Conservation (phyloP, 495 filamentous ascomycete species). For the Pseudevernia furfuracea region DNA sequence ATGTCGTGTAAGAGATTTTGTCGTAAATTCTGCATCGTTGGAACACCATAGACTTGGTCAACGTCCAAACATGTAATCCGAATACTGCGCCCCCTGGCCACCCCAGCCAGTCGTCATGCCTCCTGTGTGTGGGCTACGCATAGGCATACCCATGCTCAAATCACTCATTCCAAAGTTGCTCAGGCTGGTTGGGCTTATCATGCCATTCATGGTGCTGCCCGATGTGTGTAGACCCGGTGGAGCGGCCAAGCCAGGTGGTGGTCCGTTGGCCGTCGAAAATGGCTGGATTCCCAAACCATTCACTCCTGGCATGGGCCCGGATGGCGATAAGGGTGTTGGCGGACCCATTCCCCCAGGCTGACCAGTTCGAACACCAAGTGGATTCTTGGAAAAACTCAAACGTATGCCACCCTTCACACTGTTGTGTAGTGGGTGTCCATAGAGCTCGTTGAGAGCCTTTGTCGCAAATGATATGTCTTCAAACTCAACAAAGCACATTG, state of each 20-base stretch:
- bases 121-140: conserved; percentile 18
- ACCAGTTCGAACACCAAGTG: conserved; percentile 80
- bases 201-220: conserved; percentile 35
- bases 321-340: conserved; percentile 42
- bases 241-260: conserved; percentile 62
- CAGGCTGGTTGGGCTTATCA: conserved; percentile 31
- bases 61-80: conserved; percentile 24
- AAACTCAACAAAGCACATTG: conserved; percentile 99
- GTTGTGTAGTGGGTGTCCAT: conserved; percentile 82
- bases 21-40: conserved; percentile 4
- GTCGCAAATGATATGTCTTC: conserved; percentile 92
- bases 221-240: conserved; percentile 57
- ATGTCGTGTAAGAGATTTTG: conserved; percentile 5
- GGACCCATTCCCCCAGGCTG: conserved; percentile 52
- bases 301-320: conserved; percentile 39
- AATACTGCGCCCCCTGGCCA: conserved; percentile 13
- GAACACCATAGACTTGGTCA: conserved; percentile 9
- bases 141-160: conserved; percentile 14
- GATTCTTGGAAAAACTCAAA: conserved; percentile 98
- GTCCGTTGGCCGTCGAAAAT: conserved; percentile 66
- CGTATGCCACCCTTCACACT: conserved; percentile 94
- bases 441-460: conserved; percentile 85
- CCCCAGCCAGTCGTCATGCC: conserved; percentile 18
- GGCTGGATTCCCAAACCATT: conserved; percentile 52
- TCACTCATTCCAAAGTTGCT: conserved; percentile 23